Evolutionary conservation across 306 rosid species (phyloP), one percentile per base, ranked within the genome.

Genomic region (Lathyrus oleraceus): DNA sequence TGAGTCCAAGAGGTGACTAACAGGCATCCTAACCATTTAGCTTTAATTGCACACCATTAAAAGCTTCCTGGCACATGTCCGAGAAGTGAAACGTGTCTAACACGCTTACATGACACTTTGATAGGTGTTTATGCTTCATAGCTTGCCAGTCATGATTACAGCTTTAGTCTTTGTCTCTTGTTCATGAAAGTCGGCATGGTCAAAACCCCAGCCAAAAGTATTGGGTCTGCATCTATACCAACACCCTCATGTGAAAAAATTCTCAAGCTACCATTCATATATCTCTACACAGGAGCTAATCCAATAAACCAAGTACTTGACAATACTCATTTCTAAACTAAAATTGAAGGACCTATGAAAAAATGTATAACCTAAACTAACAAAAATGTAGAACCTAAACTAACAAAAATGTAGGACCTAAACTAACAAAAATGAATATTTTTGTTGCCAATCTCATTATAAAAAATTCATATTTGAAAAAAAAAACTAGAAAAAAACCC

Each of bases 321-420:
- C 23, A 25, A 42, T 30, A 56, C 40, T 35, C 30, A 10, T 65
- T 51, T 39, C 19, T 5, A 61, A 61, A 61, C 39, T 5, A 69
- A 49, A 61, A 54, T 2, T n/a, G 23, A 7, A 52, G 14, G 1
- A 32, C 47, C 51, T 14, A 25, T 4, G 28, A 25, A 61, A 40
- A 2, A 6, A 64, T 71, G 77, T 23, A 65, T 48, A 5, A 17
- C 74, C 53, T 32, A 63, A 63, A 53, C 54, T 60, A 77, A 15
- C 65, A 77, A 13, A 25, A 20, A 43, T 1, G 7, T 23, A 65
- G 57, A 5, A 17, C 74, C 53, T 32, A 63, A 63, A 53, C 54
- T 60, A 77, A 15, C 65, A 14, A 54, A 53, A 77, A 64, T 71
- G 77, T 23, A 65, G 57, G 8, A 17, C 74, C 53, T 32, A 63